Evolutionary conservation across 352 stramenopile genomes (phyloP), one percentile per base, ranked within the genome.

Genomic region (Elongisporangium undulatum): DNA sequence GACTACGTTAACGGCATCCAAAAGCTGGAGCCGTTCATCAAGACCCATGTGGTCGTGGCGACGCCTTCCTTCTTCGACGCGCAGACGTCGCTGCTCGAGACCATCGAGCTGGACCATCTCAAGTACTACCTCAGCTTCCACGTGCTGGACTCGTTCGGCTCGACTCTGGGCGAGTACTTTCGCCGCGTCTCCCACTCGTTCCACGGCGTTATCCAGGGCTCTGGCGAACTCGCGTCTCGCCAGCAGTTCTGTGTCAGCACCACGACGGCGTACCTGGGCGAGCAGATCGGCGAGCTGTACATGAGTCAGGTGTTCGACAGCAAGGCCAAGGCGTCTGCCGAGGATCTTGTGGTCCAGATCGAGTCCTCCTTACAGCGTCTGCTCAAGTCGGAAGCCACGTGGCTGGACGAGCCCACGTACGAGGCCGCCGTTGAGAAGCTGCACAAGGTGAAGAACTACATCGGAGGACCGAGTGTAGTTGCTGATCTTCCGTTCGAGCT

Each of bases 221-320:
- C 56, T 0, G 60, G 65, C 3, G 55, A 55, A 22, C 64, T 83
- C 17, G 39, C 71, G 7, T 62, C 77, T 4, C 71, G 77, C 16
- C 62, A 71, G n/a, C 55, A 82, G 58, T 89, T 76, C 38, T 89
- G 79, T 52, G 79, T 95, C 50, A 67, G 74, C 29, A 71, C 87
- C 52, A 95, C 90, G 4, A 93, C 96, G 26, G 58, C 48, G 17
- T 90, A 85, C 51, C 58, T 98, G 16, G 90, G 90, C 39, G 88
- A 96, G 63, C 79, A 93, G 56, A 56, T 98, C 29, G 90, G 90
- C 4, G 76, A 96, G 60, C 75, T 97, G 41, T 98, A 96, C 64
- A 95, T 95, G 71, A 68, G 75, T 23, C 75, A 89, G 24, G 86
- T 96, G 53, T 98, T 98, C 72, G 84, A 87, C 60, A 67, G 77